Percentiles rank a stretch among this genome's conserved stretches.
These are phyloP conservation scores for Phylloporus sp. DNA, from an alignment of 768 basidiomycete species.

Conservation along the genomic window DNA sequence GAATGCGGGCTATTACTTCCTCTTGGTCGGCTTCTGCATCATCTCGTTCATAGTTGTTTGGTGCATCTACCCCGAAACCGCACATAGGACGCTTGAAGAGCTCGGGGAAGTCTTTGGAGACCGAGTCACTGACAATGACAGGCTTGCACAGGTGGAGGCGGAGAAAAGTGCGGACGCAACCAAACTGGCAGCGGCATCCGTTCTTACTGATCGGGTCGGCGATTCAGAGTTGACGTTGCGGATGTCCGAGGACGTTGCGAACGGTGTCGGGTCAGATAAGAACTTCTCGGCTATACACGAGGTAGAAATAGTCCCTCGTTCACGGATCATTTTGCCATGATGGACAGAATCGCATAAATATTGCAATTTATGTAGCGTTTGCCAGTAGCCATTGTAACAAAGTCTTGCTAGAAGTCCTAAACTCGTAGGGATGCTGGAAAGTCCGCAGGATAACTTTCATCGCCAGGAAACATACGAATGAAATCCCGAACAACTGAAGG, in stretches of 20 bases:
- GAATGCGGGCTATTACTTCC: constrained; percentile 47
- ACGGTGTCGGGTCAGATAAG: constrained; percentile 15
- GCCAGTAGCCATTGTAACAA: neutral
- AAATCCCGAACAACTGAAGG: constrained; percentile 30
- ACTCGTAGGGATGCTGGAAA: constrained; percentile 30
- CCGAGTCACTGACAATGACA: constrained; percentile 22
- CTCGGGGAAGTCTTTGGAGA: constrained; percentile 48
- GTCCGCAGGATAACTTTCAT: constrained; percentile 32
- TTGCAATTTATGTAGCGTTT: neutral
- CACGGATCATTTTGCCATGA: constrained; percentile 8
- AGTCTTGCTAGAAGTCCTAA: neutral
- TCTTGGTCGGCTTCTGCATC: constrained; percentile 43
- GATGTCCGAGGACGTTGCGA: constrained; percentile 14
- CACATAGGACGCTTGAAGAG: constrained; percentile 42
- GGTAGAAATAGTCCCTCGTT: constrained; percentile 11
- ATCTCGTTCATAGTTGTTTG: constrained; percentile 43
- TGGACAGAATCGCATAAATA: neutral
- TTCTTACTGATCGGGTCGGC: constrained; percentile 12
- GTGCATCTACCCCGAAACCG: constrained; percentile 48
- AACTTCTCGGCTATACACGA: constrained; percentile 12
- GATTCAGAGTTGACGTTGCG: constrained; percentile 26
- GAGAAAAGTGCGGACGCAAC: constrained; percentile 11
- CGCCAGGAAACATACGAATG: constrained; percentile 30
- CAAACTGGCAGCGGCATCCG: constrained; percentile 11
- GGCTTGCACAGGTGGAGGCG: constrained; percentile 10